Evolutionary conservation across 2,329 filamentous ascomycete species (phyloP).

Genomic region (Cladophialophora immunda): DNA sequence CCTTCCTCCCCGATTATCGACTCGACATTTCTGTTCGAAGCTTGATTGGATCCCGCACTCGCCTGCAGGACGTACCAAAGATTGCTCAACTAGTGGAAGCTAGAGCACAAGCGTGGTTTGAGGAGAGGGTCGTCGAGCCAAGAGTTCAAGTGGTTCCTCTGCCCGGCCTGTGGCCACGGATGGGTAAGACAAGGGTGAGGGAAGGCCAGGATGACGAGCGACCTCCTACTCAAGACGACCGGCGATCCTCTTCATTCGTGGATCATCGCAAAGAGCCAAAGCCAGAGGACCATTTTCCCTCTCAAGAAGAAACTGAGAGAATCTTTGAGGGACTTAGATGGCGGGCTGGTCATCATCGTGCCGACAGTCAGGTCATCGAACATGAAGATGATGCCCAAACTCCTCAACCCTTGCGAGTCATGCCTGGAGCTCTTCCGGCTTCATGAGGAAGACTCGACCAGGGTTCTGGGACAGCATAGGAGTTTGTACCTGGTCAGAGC

Average conservation of each 20-base stretch:
- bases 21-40: conserved; percentile 72
- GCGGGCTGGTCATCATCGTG: conserved; percentile 29
- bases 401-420: conserved; percentile 27
- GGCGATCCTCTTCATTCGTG: conserved; percentile 29
- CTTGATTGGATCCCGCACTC: conserved; percentile 68
- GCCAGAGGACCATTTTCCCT: conserved; percentile 41
- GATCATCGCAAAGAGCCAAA: conserved; percentile 23
- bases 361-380: conserved; percentile 37
- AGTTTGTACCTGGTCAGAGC: neutral
- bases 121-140: conserved; percentile 71
- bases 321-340: conserved; percentile 36
- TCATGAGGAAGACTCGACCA: conserved; percentile 14
- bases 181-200: conserved; percentile 57
- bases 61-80: conserved; percentile 72
- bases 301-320: conserved; percentile 40
- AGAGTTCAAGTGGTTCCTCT: conserved; percentile 71
- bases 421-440: conserved; percentile 35
- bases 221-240: conserved; percentile 37
- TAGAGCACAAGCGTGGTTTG: conserved; percentile 72
- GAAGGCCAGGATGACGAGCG: conserved; percentile 47
- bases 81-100: conserved; percentile 72
- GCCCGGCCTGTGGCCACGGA: conserved; percentile 69
- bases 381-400: conserved; percentile 31
- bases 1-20: conserved; percentile 74
- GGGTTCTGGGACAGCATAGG: neutral